Evolutionary conservation across 805 yeast genomes (phyloP).

Genomic region (Yamadazyma sp.): DNA sequence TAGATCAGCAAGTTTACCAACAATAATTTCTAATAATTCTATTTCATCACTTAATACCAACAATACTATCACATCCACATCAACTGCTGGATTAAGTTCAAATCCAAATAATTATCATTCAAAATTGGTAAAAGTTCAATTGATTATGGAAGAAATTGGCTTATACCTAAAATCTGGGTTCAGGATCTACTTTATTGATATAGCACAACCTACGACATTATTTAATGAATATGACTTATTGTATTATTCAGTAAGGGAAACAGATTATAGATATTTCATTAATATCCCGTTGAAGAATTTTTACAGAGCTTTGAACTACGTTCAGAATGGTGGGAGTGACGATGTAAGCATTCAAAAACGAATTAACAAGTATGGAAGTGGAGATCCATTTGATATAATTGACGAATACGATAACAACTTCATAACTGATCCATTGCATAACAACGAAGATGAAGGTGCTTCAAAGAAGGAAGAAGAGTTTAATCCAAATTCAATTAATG

Average conservation of each 20-base stretch:
- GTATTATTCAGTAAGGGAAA: slow-evolving; percentile 39
- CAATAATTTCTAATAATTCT: slow-evolving; percentile 5
- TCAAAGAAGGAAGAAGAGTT: slow-evolving; percentile 1
- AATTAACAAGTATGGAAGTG: slow-evolving; percentile 22
- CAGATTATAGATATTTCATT: slow-evolving; percentile 40
- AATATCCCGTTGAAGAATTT: slow-evolving; percentile 46
- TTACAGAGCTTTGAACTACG: slow-evolving; percentile 43
- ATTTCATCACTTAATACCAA: slow-evolving; percentile 6
- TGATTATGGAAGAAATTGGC: slow-evolving; percentile 57
- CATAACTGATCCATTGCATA: slow-evolving; percentile 12
- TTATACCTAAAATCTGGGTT: slow-evolving; percentile 52
- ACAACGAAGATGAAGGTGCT: slow-evolving; percentile 1
- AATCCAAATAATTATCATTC: slow-evolving; percentile 9
- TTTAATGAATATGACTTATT: slow-evolving; percentile 43
- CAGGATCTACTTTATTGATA: slow-evolving; percentile 42
- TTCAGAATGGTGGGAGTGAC: slow-evolving; percentile 26
- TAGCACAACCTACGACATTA: slow-evolving; percentile 37
- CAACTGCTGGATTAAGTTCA: slow-evolving; percentile 1
- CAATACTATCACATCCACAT: slow-evolving; percentile 3
- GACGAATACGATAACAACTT: slow-evolving; percentile 19
- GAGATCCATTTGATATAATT: slow-evolving; percentile 20
- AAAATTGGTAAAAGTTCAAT: slow-evolving; percentile 27
- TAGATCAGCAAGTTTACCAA: slow-evolving; percentile 5
- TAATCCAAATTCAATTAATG: slow-evolving; percentile 4
- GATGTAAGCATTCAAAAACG: slow-evolving; percentile 15